A percentile compares a stretch with the other conserved stretches of the same genome.
Conservation (phyloP, 2,329 filamentous ascomycete genomes). For the Alternaria arbusti region DNA sequence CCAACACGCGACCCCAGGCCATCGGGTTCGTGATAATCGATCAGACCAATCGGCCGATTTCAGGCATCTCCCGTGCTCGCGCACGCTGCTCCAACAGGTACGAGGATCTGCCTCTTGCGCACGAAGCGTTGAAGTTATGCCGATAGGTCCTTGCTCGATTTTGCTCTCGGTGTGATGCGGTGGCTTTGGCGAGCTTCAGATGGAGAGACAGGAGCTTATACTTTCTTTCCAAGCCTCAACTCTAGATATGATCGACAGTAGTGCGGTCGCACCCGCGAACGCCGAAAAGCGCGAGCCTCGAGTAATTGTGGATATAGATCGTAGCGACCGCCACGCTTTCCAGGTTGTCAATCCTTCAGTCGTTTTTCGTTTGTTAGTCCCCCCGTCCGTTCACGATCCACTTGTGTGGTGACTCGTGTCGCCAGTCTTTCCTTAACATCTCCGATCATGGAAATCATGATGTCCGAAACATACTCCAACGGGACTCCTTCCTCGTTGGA, state of each 20-base stretch:
- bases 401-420: conserved; percentile 1
- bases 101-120: not conserved
- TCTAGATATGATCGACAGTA: not conserved
- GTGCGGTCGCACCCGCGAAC: not conserved
- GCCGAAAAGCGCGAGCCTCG: not conserved
- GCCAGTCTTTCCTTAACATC: not conserved
- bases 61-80: not conserved
- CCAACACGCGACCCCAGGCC: not conserved
- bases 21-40: not conserved
- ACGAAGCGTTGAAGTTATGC: not conserved
- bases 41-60: not conserved
- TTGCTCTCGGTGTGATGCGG: not conserved
- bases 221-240: not conserved
- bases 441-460: conserved; percentile 2
- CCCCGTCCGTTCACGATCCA: not conserved
- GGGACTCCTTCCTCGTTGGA: conserved; percentile 1
- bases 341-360: not conserved
- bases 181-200: not conserved
- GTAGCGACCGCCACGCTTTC: not conserved
- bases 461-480: conserved; percentile 1
- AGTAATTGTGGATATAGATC: not conserved
- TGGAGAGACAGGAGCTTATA: not conserved
- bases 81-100: not conserved
- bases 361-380: not conserved
- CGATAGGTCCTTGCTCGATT: not conserved